Percentiles rank a stretch among this genome's conserved stretches.
Evolutionary conservation across 257 asterid genomes (phyloP).

Genomic region (Prunella vulgaris): DNA sequence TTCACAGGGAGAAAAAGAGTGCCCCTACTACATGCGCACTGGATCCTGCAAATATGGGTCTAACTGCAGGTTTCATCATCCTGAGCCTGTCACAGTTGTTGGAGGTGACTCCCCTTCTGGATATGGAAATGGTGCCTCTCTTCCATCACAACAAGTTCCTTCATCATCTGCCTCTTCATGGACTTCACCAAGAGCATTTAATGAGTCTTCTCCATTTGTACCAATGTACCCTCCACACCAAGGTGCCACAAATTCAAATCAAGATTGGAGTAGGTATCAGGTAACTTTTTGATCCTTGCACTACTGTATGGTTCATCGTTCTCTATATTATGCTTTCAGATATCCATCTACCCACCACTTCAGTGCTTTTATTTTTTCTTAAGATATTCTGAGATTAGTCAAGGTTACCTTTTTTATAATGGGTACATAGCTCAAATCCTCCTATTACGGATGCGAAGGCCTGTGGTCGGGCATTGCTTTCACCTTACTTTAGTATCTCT

Average conservation of each 20-base stretch:
- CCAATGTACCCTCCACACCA: slow-evolving; percentile 57
- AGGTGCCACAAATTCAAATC: slow-evolving; percentile 37
- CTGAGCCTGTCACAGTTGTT: slow-evolving; percentile 58
- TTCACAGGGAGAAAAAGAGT: slow-evolving; percentile 71
- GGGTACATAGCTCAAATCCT: not conserved
- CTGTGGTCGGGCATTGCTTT: not conserved
- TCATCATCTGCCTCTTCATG: slow-evolving; percentile 51
- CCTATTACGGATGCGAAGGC: not conserved
- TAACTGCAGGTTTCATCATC: slow-evolving; percentile 86
- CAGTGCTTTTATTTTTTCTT: not conserved
- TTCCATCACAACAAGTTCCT: slow-evolving; percentile 50
- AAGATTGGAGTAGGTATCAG: slow-evolving; percentile 78
- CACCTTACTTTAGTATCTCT: not conserved
- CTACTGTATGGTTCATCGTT: not conserved
- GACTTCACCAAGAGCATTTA: slow-evolving; percentile 56
- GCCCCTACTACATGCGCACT: slow-evolving; percentile 88
- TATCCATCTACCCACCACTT: not conserved
- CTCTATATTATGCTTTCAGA: not conserved
- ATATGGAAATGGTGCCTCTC: slow-evolving; percentile 51
- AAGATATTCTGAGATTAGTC: too few species aligned
- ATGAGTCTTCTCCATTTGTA: slow-evolving; percentile 42
- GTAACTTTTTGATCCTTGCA: slow-evolving; percentile 32
- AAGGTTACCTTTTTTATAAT: not conserved
- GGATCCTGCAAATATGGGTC: slow-evolving; percentile 86
- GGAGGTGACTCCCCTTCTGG: slow-evolving; percentile 60